Evolutionary conservation across 257 asterid species (phyloP), one percentile per base, ranked within the genome.

Genomic region (Coffea eugenioides): DNA sequence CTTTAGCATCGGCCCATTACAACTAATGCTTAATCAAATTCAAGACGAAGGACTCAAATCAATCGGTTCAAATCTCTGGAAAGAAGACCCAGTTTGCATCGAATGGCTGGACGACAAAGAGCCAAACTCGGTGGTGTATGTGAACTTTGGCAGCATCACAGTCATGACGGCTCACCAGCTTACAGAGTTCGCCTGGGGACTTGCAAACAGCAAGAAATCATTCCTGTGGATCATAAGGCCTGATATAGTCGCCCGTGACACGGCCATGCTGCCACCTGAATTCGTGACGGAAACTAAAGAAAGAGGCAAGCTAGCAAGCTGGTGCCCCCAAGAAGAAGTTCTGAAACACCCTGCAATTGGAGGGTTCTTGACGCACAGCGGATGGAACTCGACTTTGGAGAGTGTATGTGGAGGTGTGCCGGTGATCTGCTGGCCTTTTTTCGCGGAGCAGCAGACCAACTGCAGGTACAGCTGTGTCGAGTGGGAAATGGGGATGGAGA

Each of bases 1-100:
- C 43, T 86, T 75, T 84, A 69, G 80, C 16, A 41, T 90, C 3
- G 95, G 92, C 31, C 90, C 93, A 0, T 84, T 90, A 34, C 90
- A 85, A 0, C 36, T 82, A 41, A 80, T 86, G 87, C 75, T 77
- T 36, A 75, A 77, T 34, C 86, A 89, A 62, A 52, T 86, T 23
- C 46, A 48, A 34, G 87, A 86, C 71, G 14, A 62, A 52, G 1
- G 6, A 8, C 51, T 46, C 8, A 46, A 52, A 13, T 46, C 57
- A 15, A 52, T 52, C 18, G 18, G 15, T 11, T 52, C 57, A 13
- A 52, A 52, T 52, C 57, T 52, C 5, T 52, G 57, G 57, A 52
- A 52, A 52, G 57, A 52, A 52, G 57, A 52, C 3, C 5, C 15
- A 11, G 3, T 18, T 13, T 52, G 57, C 4, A 52, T 52, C 51